phyloP scores from a whole-genome alignment of 345 rosid species.

The Noccaea caerulescens region DNA sequence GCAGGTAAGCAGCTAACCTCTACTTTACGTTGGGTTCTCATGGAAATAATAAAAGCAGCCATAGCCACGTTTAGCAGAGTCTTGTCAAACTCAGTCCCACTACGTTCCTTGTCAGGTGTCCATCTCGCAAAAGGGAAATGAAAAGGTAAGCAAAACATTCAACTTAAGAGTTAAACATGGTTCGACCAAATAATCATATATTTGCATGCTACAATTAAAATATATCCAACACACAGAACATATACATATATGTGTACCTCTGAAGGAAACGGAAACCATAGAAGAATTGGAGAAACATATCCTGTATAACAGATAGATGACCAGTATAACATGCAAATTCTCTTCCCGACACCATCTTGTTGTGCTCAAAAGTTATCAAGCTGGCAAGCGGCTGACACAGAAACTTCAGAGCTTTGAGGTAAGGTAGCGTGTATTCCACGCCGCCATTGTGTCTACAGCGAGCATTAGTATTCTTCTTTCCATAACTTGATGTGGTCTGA shows the following conservation, averaged over 20 bases:
- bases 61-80: slow-evolving; percentile 51
- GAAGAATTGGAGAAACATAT: slow-evolving; percentile 53
- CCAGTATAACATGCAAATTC: slow-evolving; percentile 42
- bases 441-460: neutral
- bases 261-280: slow-evolving; percentile 42
- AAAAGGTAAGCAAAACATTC: slow-evolving; percentile 7
- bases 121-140: slow-evolving; percentile 38
- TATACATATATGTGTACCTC: slow-evolving; percentile 43
- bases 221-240: too few species aligned
- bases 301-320: slow-evolving; percentile 52
- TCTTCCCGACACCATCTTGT: slow-evolving; percentile 47
- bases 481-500: too few species aligned
- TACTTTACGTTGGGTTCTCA: slow-evolving; percentile 50
- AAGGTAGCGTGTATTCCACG: slow-evolving; percentile 41
- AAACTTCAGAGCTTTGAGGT: slow-evolving; percentile 58
- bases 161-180: neutral
- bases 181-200: too few species aligned
- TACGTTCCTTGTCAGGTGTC: neutral
- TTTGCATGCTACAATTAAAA: too few species aligned
- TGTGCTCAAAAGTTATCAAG: slow-evolving; percentile 52
- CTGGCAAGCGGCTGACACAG: slow-evolving; percentile 72
- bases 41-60: slow-evolving; percentile 66
- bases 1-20: slow-evolving; percentile 45
- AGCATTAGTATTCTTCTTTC: too few species aligned
- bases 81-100: slow-evolving; percentile 31